Base-by-base conservation (phyloP, 2,329 filamentous ascomycete genomes). In the Penicillium sp. region DNA sequence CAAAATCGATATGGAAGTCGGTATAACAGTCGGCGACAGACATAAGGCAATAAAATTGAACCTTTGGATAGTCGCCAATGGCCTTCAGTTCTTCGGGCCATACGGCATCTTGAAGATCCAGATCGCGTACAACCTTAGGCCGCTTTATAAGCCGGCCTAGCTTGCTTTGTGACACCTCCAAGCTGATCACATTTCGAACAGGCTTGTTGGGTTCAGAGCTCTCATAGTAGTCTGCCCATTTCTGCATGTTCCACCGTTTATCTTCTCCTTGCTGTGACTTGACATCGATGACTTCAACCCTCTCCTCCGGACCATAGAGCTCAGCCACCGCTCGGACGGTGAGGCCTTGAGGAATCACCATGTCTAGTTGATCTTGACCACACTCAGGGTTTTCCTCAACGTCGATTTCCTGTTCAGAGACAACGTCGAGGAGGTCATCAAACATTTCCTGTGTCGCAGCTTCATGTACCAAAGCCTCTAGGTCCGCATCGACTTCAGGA, bases 1-100 rank as follows among this genome's bases (percentile, higher is more conserved):
- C 86, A 71, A 89, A 89, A 67, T 89, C 86, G 67, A 89, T 87
- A 71, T 89, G 86, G 63, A 89, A 89, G 70, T 89, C 86, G 21
- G 86, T 89, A 63, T 87, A 89, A 70, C 86, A 88, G 70, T 89
- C 86, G 13, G 85, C 84, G 22, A 88, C 86, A 5, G 86, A 89
- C 86, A 89, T 89, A 35, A 89, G 74, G 67, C 85, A 87, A 73
- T 88, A 88, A 66, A 86, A 88, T 58, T 88, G 85, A 8, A 89
- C 86, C 56, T 85, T 84, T 7, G 86, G 84, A 55, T 80, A 84
- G 53, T 85, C 80, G 29, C 80, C 79, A 60, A 82, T 80, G 48
- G 83, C 82, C 65, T 79, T 71, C n/a, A 79, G 64, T 47, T 81
- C 79, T 11, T 73, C 67, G 26, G 80, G 79, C 80, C 80, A 83